Evolutionary conservation across 352 stramenopile genomes (phyloP).

Genomic region (Pilasporangium apinafurcum): DNA sequence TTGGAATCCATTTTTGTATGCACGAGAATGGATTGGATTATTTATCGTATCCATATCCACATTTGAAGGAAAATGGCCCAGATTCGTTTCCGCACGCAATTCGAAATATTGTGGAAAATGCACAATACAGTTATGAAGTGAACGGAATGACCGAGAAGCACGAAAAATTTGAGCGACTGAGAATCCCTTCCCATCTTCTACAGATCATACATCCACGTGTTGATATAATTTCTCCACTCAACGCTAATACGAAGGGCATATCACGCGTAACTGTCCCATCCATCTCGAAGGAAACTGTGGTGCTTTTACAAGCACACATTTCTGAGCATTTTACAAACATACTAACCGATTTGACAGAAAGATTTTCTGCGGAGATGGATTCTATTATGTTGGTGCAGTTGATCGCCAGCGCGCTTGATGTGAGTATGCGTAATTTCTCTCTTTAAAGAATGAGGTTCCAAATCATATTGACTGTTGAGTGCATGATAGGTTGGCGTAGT

Average conservation of each 20-base stretch:
- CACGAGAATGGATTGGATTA: constrained; percentile 20
- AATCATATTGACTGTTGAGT: too few species aligned
- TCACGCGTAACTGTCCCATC: constrained; percentile 13
- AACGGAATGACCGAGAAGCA: constrained; percentile 12
- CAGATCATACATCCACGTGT: background rate
- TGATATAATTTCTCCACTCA: background rate
- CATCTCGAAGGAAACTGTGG: constrained; percentile 18
- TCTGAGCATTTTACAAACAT: constrained; percentile 23
- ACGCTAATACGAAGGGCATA: background rate
- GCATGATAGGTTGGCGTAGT: constrained; percentile 41
- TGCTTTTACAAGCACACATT: constrained; percentile 18
- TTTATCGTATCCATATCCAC: background rate
- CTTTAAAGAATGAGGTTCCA: too few species aligned
- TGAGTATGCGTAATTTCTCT: constrained; percentile 20
- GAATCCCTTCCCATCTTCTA: constrained; percentile 5
- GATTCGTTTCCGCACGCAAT: too few species aligned
- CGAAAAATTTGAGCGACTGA: constrained; percentile 15
- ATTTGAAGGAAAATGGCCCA: background rate
- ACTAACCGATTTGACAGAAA: constrained; percentile 30
- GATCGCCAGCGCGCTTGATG: constrained; percentile 29
- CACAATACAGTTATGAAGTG: too few species aligned
- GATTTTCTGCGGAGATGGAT: constrained; percentile 18
- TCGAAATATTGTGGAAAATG: too few species aligned
- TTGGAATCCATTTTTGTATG: constrained; percentile 43
- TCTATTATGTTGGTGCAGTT: constrained; percentile 19